These are phyloP conservation scores for Stereum hirsutum DNA, from an alignment of 1,284 basidiomycete species.

Conservation along the genomic window DNA sequence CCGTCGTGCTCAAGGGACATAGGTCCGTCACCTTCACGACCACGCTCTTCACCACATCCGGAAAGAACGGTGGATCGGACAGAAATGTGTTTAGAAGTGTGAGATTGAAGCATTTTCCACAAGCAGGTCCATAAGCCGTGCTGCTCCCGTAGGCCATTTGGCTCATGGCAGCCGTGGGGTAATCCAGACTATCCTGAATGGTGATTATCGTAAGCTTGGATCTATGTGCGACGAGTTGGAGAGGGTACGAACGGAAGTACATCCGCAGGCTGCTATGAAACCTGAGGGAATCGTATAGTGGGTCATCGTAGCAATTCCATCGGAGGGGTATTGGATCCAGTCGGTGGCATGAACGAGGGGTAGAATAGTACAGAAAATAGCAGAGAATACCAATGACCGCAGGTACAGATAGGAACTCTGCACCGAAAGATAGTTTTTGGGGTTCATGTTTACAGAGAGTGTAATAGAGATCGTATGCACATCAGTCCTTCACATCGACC, in stretches of 20 bases:
- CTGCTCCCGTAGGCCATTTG: constrained; percentile 72
- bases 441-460: too few species aligned
- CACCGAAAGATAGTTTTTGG: too few species aligned
- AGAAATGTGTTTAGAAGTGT: constrained; percentile 61
- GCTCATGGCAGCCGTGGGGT: constrained; percentile 57
- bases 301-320: constrained; percentile 51
- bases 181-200: too few species aligned
- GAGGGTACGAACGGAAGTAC: constrained; percentile 46
- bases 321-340: constrained; percentile 54
- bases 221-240: too few species aligned
- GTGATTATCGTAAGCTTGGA: too few species aligned
- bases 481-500: too few species aligned
- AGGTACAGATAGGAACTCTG: too few species aligned
- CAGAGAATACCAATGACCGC: too few species aligned
- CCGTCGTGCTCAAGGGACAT: constrained; percentile 48
- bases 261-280: constrained; percentile 54
- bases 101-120: constrained; percentile 70
- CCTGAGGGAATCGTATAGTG: constrained; percentile 52
- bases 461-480: too few species aligned
- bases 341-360: neutral
- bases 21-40: constrained; percentile 69
- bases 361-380: neutral
- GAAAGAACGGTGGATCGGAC: constrained; percentile 60
- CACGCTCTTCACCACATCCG: constrained; percentile 48
- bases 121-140: constrained; percentile 61